A percentile compares a stretch with the other conserved stretches of the same genome.
Evolutionary conservation across 129 eudicot genomes (phyloP).

Genomic region (Saposhnikovia divaricata): DNA sequence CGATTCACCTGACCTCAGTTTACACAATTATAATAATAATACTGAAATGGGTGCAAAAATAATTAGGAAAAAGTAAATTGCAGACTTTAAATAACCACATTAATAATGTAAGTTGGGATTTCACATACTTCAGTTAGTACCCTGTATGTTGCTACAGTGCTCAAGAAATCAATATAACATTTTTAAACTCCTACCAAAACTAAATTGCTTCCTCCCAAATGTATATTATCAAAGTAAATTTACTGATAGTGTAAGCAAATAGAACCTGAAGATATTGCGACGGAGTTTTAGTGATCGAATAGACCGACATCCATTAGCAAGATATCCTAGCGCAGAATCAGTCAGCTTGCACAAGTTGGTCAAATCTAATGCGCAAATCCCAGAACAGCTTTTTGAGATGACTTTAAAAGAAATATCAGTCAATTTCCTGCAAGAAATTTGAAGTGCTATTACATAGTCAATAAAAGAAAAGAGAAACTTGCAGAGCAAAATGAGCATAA

Average conservation of each 20-base stretch:
- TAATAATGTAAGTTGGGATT: not conserved
- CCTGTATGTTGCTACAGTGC: not conserved
- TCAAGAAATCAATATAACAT: not conserved
- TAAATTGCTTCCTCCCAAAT: not conserved
- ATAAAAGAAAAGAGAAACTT: not conserved
- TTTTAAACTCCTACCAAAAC: not conserved
- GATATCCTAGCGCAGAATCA: constrained; percentile 56
- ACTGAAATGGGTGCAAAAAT: not conserved
- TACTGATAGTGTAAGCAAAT: not conserved
- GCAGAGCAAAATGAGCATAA: not conserved
- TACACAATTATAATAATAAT: not conserved
- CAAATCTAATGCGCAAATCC: constrained; percentile 54
- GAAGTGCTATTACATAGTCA: constrained; percentile 2
- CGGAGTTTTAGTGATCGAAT: constrained; percentile 48
- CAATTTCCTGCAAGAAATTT: constrained; percentile 46
- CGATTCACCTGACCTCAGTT: not conserved
- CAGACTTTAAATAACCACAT: not conserved
- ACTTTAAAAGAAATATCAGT: constrained; percentile 62
- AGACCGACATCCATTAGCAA: constrained; percentile 72
- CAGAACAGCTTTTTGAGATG: constrained; percentile 60
- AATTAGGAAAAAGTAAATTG: not conserved
- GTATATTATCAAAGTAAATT: not conserved
- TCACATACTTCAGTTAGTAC: not conserved
- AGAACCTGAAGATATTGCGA: constrained; percentile 71
- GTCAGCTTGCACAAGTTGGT: constrained; percentile 48